Evolutionary conservation across 2,329 filamentous ascomycete genomes (phyloP).

Genomic region (Dactylellina cionopaga): DNA sequence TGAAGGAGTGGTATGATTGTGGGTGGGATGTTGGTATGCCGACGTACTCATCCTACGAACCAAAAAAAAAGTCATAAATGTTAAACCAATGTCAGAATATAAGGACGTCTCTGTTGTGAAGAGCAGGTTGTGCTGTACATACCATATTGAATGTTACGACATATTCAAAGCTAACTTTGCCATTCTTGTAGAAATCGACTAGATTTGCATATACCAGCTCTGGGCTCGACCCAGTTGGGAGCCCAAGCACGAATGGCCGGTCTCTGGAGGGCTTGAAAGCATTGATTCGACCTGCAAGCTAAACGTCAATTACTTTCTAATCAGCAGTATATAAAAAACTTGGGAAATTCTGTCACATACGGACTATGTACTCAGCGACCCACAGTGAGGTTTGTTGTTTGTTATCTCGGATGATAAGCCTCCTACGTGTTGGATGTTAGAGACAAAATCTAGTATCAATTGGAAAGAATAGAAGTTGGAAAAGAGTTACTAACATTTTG

Average conservation of each 20-base stretch:
- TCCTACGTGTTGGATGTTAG: slow-evolving; percentile 21
- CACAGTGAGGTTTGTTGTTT: slow-evolving; percentile 47
- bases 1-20: slow-evolving; percentile 89
- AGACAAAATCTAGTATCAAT: background rate
- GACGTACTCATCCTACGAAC: slow-evolving; percentile 80
- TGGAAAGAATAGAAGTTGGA: background rate
- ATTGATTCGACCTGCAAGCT: slow-evolving; percentile 76
- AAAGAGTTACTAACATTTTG: slow-evolving; percentile 24
- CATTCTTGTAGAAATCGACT: slow-evolving; percentile 65
- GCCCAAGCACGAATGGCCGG: slow-evolving; percentile 81
- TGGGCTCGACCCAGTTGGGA: slow-evolving; percentile 85
- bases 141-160: slow-evolving; percentile 90
- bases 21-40: slow-evolving; percentile 83
- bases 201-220: slow-evolving; percentile 80
- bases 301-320: background rate
- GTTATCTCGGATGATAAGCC: slow-evolving; percentile 47
- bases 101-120: too few species aligned
- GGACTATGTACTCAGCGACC: slow-evolving; percentile 50
- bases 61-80: slow-evolving; percentile 7
- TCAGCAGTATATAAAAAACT: background rate
- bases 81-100: slow-evolving; percentile 50
- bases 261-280: slow-evolving; percentile 76
- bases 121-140: slow-evolving; percentile 57
- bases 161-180: slow-evolving; percentile 82
- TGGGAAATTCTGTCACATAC: slow-evolving; percentile 17